These are phyloP conservation scores for Podospora pseudoanserina DNA, from an alignment of 495 filamentous ascomycete genomes.

Conservation along the genomic window DNA sequence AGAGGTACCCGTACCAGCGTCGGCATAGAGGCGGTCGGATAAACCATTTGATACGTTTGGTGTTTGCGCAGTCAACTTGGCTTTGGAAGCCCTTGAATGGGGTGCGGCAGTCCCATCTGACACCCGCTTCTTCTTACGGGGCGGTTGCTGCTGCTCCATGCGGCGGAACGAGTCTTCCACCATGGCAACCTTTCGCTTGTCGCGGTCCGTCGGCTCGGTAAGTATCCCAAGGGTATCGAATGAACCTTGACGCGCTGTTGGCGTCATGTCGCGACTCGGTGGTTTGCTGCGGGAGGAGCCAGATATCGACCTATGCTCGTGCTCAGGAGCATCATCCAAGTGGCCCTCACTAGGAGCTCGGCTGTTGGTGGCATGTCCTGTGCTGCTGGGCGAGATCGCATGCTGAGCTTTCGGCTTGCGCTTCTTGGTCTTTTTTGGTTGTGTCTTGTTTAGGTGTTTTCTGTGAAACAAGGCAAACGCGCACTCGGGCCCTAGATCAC, in stretches of 20 bases:
- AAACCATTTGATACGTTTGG: conserved; percentile 33
- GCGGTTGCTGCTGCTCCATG: conserved; percentile 54
- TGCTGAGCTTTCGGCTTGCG: conserved; percentile 53
- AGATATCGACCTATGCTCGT: conserved; percentile 65
- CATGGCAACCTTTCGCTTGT: conserved; percentile 82
- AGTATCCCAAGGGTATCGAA: conserved; percentile 49
- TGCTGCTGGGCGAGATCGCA: conserved; percentile 63
- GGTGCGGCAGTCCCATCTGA: conserved; percentile 51
- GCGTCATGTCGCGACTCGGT: conserved; percentile 78
- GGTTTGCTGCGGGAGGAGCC: conserved; percentile 71
- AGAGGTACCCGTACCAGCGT: conserved; percentile 47
- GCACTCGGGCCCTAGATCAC: conserved; percentile 61
- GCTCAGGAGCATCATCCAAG: conserved; percentile 51
- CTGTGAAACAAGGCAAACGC: conserved; percentile 71
- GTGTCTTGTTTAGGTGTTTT: conserved; percentile 51
- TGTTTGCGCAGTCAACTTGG: conserved; percentile 33
- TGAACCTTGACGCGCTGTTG: conserved; percentile 52
- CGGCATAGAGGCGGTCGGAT: conserved; percentile 44
- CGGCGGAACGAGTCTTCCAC: conserved; percentile 71
- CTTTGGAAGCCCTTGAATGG: conserved; percentile 38
- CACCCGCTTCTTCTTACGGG: conserved; percentile 58
- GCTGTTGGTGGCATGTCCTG: conserved; percentile 67
- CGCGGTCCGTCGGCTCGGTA: conserved; percentile 73
- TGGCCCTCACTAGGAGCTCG: conserved; percentile 72
- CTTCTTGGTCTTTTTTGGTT: conserved; percentile 55